phyloP scores from a whole-genome alignment of 768 basidiomycete genomes.

The Leccinum boreale region DNA sequence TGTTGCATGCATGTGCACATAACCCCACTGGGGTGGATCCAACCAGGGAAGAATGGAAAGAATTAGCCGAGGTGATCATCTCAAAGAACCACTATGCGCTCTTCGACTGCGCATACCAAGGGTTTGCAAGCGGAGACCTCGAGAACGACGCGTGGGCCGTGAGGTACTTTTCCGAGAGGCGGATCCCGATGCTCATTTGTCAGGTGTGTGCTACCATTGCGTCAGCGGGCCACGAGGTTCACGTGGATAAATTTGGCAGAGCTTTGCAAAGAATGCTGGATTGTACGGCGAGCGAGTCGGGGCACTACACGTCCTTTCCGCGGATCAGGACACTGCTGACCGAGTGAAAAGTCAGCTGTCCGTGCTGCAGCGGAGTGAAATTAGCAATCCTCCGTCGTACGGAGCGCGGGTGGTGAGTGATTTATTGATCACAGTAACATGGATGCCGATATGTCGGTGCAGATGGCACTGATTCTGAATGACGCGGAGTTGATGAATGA shows the following conservation, averaged over 20 bases:
- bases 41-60: conserved; percentile 80
- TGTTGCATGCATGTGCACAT: conserved; percentile 93
- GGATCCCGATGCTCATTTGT: conserved; percentile 80
- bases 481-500: conserved; percentile 69
- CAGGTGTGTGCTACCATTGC: conserved; percentile 49
- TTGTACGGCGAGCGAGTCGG: conserved; percentile 94
- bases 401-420: conserved; percentile 80
- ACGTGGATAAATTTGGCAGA: conserved; percentile 44
- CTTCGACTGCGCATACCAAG: conserved; percentile 97
- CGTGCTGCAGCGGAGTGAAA: conserved; percentile 89
- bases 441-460: conserved; percentile 2
- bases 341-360: conserved; percentile 85
- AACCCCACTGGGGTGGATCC: conserved; percentile 98
- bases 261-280: conserved; percentile 97
- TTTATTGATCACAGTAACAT: neutral
- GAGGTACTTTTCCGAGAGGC: conserved; percentile 74
- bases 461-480: conserved; percentile 84
- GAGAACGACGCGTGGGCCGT: conserved; percentile 92
- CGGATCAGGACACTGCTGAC: conserved; percentile 59
- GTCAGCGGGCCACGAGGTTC: neutral
- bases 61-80: conserved; percentile 69
- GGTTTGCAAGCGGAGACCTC: conserved; percentile 91
- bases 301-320: conserved; percentile 81
- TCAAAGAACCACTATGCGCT: conserved; percentile 81
- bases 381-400: conserved; percentile 90